Base-by-base conservation (phyloP, 2,329 filamentous ascomycete genomes). In the Paecilomyces sp. region DNA sequence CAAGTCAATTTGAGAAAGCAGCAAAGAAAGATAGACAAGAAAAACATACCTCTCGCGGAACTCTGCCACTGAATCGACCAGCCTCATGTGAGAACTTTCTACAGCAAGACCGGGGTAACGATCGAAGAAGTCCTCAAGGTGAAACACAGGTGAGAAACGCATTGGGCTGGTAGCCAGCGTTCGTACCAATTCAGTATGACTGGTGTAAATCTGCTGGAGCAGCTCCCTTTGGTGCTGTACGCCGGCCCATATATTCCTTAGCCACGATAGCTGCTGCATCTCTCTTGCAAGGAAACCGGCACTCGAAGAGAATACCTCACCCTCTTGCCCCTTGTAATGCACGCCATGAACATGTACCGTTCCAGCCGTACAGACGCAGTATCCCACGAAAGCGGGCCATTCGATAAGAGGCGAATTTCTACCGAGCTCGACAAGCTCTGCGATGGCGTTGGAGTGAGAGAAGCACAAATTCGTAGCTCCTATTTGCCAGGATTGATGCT, bases 401-500 rank as follows among this genome's bases (percentile, higher is more conserved):
- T 94, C 90, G 24, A 92, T 85, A 2, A 88, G 84, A 1, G 85
- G 83, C 1, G 87, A 86, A 64, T 88, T 88, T 63, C 88, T 88
- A 1, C 90, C 90, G 15, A 92, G 83, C 69, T 93, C 89, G 3
- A 92, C 87, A 2, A 96, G 77, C 68, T 95, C 91, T 1, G 90
- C 87, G 57, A 95, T 92, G 4, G 91, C 90, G 68, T 95, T 96
- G 5, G 91, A 91, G 65, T 96, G 91, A 18, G 92, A 78, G 71
- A 88, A 94, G 73, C 91, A 95, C 70, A 93, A 82, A 67, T 94
- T 93, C 0, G 91, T 95, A 0, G 91, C 90, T 71, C 95, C 90
- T 55, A 95, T 93, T 70, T 95, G 91, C 91, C 91, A 96, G 30
- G 90, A 92, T 70, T 95, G 91, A 65, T 95, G 90, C 68, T 95